These are phyloP conservation scores for Mycosarcoma maydis DNA, from an alignment of 1,284 basidiomycete genomes.

Conservation along the genomic window DNA sequence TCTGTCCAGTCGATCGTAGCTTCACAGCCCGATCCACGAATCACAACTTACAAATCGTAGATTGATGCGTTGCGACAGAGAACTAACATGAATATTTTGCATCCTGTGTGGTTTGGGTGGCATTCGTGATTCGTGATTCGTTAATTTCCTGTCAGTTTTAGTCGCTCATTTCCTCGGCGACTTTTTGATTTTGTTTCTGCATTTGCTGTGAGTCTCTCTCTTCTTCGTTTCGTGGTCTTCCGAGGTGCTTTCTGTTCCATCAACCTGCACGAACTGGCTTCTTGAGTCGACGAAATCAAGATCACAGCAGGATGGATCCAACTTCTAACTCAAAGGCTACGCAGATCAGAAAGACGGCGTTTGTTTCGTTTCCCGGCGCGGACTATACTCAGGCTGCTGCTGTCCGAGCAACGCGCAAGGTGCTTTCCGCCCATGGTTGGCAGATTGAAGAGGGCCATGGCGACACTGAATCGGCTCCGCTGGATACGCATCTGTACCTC, in stretches of 20 bases:
- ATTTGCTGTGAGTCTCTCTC: too few species aligned
- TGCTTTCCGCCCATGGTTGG: conserved; percentile 50
- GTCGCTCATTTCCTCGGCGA: conserved; percentile 13
- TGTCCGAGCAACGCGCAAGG: conserved; percentile 29
- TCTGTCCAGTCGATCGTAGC: not conserved
- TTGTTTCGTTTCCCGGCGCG: conserved; percentile 60
- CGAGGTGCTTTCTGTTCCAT: too few species aligned
- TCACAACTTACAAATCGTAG: too few species aligned
- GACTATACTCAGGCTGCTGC: conserved; percentile 61
- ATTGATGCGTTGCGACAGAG: too few species aligned
- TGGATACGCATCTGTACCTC: conserved; percentile 46
- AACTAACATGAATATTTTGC: too few species aligned
- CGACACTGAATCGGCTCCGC: conserved; percentile 1
- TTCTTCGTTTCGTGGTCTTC: too few species aligned
- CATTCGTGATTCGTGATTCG: not conserved
- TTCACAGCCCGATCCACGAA: too few species aligned
- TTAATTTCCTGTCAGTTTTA: not conserved
- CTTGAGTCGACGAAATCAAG: too few species aligned
- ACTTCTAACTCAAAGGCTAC: not conserved
- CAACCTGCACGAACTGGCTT: too few species aligned
- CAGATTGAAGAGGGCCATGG: conserved; percentile 25
- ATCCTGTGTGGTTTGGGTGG: too few species aligned
- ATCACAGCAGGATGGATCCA: not conserved
- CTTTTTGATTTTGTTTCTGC: conserved; percentile 10
- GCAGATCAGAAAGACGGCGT: conserved; percentile 16